Conservation (phyloP, 352 stramenopile species). For the Phytophthora colocasiae region DNA sequence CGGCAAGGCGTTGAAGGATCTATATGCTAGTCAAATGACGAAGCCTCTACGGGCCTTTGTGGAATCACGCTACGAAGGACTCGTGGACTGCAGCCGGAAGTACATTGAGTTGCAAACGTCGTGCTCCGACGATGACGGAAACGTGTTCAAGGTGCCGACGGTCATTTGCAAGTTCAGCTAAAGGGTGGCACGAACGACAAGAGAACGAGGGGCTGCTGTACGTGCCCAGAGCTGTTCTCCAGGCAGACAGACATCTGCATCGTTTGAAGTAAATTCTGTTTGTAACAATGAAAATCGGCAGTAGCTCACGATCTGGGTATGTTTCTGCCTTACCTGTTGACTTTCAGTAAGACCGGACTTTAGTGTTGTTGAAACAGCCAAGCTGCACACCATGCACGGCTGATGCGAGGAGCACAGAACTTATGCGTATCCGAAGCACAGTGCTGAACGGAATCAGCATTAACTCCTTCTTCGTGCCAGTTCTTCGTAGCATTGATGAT, state of each 20-base stretch:
- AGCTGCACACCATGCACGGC: constrained; percentile 4
- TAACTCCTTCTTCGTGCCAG: too few relatives aligned
- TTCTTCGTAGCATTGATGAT: constrained; percentile 10
- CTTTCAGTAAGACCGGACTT: background rate
- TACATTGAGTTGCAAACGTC: constrained; percentile 87
- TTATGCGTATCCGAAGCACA: background rate
- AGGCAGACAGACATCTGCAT: constrained; percentile 7
- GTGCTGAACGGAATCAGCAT: background rate
- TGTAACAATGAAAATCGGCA: constrained; percentile 12
- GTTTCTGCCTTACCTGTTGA: background rate
- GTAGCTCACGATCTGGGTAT: constrained; percentile 3
- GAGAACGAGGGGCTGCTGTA: constrained; percentile 6
- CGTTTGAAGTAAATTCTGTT: constrained; percentile 15
- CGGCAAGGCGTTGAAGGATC: constrained; percentile 70
- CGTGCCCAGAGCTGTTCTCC: constrained; percentile 6
- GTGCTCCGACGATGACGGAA: constrained; percentile 84
- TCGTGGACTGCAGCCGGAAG: constrained; percentile 84
- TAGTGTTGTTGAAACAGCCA: too few relatives aligned
- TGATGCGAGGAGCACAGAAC: constrained; percentile 2
- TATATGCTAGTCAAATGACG: constrained; percentile 71
- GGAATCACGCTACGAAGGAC: constrained; percentile 79
- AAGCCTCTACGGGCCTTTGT: constrained; percentile 70
- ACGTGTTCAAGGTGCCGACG: constrained; percentile 86
- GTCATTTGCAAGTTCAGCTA: constrained; percentile 88
- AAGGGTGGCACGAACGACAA: constrained; percentile 9